A percentile compares a stretch with the other conserved stretches of the same genome.
These are phyloP conservation scores for Chrysanthemum lavandulifolium DNA, from an alignment of 129 eudicot species.

Conservation along the genomic window DNA sequence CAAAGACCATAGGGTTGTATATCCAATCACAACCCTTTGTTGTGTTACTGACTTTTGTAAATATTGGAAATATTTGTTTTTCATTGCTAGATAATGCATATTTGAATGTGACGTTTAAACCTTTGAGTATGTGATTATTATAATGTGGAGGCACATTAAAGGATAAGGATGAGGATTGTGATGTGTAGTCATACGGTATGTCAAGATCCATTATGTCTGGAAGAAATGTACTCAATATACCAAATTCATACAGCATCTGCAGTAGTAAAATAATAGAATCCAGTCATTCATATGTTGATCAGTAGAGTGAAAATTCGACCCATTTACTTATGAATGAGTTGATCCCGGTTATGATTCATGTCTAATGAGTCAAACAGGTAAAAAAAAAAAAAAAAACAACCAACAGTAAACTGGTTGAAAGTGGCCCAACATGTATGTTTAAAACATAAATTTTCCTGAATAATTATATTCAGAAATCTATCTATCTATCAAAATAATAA, in stretches of 20 bases:
- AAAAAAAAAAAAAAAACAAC: too few species aligned
- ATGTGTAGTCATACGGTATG: neutral
- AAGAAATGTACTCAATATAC: constrained; percentile 5
- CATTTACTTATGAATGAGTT: too few species aligned
- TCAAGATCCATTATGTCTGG: neutral
- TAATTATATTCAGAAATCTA: too few species aligned
- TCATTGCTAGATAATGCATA: neutral
- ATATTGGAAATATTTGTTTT: neutral
- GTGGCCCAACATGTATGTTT: too few species aligned
- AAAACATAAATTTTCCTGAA: too few species aligned
- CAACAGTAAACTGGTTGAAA: too few species aligned
- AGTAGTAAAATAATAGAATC: neutral
- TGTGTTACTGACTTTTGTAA: neutral
- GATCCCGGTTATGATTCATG: too few species aligned
- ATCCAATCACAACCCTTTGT: neutral
- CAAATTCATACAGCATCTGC: constrained; percentile 5
- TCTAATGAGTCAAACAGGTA: too few species aligned
- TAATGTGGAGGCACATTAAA: neutral
- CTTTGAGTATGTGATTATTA: neutral
- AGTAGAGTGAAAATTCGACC: too few species aligned
- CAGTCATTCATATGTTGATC: constrained; percentile 7
- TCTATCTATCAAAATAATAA: too few species aligned
- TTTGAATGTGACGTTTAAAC: neutral
- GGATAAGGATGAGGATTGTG: neutral
- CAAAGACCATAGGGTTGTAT: constrained; percentile 8